Evolutionary conservation across 2,329 filamentous ascomycete species (phyloP), one percentile per base, ranked within the genome.

Genomic region (Phaeomoniella chlamydospora): DNA sequence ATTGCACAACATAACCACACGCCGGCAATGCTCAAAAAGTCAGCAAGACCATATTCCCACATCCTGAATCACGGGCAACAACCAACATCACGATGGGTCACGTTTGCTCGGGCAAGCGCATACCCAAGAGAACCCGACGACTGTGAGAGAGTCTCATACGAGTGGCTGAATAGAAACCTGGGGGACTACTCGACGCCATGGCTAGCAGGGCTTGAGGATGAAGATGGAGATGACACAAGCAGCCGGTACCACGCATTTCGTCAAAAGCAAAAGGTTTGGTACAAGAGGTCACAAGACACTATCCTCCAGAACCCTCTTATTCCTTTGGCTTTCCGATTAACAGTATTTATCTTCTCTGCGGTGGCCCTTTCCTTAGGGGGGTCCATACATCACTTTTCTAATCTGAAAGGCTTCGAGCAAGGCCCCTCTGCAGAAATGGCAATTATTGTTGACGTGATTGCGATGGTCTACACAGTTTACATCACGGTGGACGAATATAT

Each of bases 401-500:
- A 64, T 16, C 46, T 57, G 46, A 34, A 39, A 18, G 42, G 42
- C 41, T 33, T 45, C 44, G 9, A 48, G 49, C 38, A 44, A 45
- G 75, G 72, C 18, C 74, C 80, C 29, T 92, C 90, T 35, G 81
- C 85, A 5, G 72, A 86, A 40, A 86, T 96, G 62, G 88, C 88
- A 18, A 79, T 96, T 37, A 74, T 84, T 22, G 82, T 98, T 29
- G 88, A 96, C 57, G 76, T 80, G 4, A 70, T 96, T 11, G 88
- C 90, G 3, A 70, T 96, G 39, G 75, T 88, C 2, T 98, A 96
- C 58, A 80, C 92, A 37, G 63, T 82, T 34, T 96, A 94, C 60
- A 90, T 96, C 62, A 92, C 87, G 15, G 93, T 79, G 62, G 90
- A 98, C 53, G 90, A 98, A 61, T 96, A 94, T 59, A 90, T 84